Evolutionary conservation across 2,329 filamentous ascomycete species (phyloP).

Genomic region (Pseudocercospora vitis): DNA sequence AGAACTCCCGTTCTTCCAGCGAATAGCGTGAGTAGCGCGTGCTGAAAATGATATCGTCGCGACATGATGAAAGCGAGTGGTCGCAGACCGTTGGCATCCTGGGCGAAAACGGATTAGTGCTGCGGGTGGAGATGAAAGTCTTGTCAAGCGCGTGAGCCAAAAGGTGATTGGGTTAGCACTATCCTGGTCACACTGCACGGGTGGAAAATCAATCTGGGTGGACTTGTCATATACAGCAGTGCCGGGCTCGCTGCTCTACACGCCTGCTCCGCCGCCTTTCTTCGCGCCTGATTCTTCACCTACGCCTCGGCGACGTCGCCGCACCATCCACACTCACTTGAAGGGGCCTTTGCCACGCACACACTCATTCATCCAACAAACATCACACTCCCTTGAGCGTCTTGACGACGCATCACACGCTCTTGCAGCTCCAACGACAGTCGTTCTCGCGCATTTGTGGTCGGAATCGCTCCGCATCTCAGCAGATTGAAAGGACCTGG

Average conservation of each 20-base stretch:
- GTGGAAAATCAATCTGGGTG: conserved; percentile 9
- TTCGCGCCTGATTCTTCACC: conserved; percentile 5
- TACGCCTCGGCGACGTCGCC: conserved; percentile 8
- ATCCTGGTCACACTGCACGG: conserved; percentile 9
- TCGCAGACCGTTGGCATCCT: background rate
- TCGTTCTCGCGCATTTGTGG: conserved; percentile 7
- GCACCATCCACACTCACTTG: conserved; percentile 8
- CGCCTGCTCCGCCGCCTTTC: conserved; percentile 14
- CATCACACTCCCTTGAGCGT: conserved; percentile 8
- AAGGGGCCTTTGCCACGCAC: conserved; percentile 7
- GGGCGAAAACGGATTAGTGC: conserved; percentile 6
- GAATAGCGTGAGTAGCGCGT: conserved; percentile 5
- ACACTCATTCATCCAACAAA: conserved; percentile 11
- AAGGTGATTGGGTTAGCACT: conserved; percentile 15
- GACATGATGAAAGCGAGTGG: conserved; percentile 8
- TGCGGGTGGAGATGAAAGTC: conserved; percentile 8
- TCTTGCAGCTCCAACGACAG: conserved; percentile 18
- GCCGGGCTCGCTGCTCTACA: conserved; percentile 3
- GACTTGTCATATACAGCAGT: conserved; percentile 15
- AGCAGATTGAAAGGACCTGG: conserved; percentile 12
- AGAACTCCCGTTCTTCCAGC: background rate
- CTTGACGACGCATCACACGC: conserved; percentile 20
- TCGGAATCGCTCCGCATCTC: conserved; percentile 1
- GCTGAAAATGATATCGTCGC: conserved; percentile 2
- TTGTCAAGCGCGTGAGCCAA: conserved; percentile 8